Evolutionary conservation across 345 rosid species (phyloP), one percentile per base, ranked within the genome.

Genomic region (Mallotus nudiflorus): DNA sequence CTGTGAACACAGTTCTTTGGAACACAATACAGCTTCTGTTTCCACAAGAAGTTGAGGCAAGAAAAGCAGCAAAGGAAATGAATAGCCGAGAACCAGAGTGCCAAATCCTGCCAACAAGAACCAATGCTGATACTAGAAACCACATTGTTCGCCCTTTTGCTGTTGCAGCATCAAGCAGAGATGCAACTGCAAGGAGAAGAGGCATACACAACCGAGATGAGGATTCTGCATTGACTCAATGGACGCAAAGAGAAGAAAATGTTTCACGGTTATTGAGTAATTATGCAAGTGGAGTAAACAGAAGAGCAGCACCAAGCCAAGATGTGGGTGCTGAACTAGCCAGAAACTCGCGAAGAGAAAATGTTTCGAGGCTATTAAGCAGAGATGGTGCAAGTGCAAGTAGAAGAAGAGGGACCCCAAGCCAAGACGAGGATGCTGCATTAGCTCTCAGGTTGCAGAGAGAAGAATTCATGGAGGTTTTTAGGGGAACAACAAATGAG

Each of bases 11-110:
- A 0, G 97, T 95, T 78, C 91, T 92, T 68, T 95, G 96, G 99
- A 95, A 95, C 84, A 95, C 98, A 37, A 92, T 95, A 55, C 98
- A 92, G 81, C 98, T 95, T 73, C 77, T 92, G 69, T 92, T 95
- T 60, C 97, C 99, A 0, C 76, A 83, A 73, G 99, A 95, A 76
- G 85, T 95, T 2, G 97, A 88, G 78, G 82, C 91, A 64, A 88
- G 96, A 70, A 86, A 85, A 80, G 91, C 88, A 31, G 67, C 84
- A 1, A 74, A 65, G 55, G 71, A 73, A 29, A 46, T 24, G 61
- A 80, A 67, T 42, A 61, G 40, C 66, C 50, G 51, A 31, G 79
- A 70, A 72, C 48, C 62, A 5, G 75, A 82, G 44, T 37, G 27
- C 72, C 70, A 70, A 56, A 78, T 51, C 39, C 64, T 60, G 2